phyloP scores from a whole-genome alignment of 257 asterid species.

The Primulina eburnea region DNA sequence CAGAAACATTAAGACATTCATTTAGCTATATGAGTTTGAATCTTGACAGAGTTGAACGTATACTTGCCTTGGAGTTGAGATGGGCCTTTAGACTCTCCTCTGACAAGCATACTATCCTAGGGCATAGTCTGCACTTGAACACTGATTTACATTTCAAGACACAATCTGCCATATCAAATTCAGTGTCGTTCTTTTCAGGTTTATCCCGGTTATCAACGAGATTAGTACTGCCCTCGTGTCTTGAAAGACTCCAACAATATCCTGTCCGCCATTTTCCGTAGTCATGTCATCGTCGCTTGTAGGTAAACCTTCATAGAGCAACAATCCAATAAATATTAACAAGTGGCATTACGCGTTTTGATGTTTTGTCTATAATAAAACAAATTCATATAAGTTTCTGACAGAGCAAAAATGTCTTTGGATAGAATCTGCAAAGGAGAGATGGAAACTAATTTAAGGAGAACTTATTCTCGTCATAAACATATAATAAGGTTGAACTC shows the following conservation, averaged over 20 bases:
- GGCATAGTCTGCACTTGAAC: conserved; percentile 89
- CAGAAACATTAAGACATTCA: conserved; percentile 1
- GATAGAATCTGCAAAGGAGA: not conserved
- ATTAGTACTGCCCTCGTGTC: conserved; percentile 29
- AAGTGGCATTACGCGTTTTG: not conserved
- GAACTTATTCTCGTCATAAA: conserved; percentile 1
- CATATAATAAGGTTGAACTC: not conserved
- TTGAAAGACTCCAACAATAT: conserved; percentile 28
- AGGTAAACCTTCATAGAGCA: conserved; percentile 54
- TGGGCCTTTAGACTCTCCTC: conserved; percentile 72
- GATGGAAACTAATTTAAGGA: not conserved
- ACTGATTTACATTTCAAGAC: conserved; percentile 75
- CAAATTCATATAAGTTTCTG: not conserved
- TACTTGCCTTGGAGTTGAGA: conserved; percentile 77
- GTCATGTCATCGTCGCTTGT: conserved; percentile 66
- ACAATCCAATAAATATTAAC: conserved; percentile 16
- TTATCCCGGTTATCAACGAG: conserved; percentile 26
- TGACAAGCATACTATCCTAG: conserved; percentile 84
- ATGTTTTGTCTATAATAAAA: not conserved
- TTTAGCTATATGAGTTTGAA: not conserved
- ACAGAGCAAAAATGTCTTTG: not conserved
- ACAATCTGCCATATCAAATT: conserved; percentile 39
- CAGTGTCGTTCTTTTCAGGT: conserved; percentile 37
- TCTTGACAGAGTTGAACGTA: conserved; percentile 1
- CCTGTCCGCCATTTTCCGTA: conserved; percentile 32